These are phyloP conservation scores for Volvariella surrecta DNA, from an alignment of 1,284 basidiomycete species.

Conservation along the genomic window DNA sequence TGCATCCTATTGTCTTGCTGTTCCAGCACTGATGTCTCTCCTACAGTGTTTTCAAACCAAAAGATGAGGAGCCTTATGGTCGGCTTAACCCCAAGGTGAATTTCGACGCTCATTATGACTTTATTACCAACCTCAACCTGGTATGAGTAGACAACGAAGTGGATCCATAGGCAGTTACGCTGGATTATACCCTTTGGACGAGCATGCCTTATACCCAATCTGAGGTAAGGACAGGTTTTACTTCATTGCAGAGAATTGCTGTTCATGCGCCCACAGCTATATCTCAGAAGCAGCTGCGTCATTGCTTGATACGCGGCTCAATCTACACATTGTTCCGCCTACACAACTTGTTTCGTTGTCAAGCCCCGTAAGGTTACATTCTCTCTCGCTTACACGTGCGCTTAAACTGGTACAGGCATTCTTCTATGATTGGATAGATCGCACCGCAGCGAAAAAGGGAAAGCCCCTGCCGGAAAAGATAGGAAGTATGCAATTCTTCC, in stretches of 20 bases:
- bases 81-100: conserved; percentile 72
- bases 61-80: conserved; percentile 85
- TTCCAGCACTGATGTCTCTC: not conserved
- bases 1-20: not conserved
- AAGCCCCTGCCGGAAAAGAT: conserved; percentile 79
- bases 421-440: conserved; percentile 85
- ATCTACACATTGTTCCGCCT: conserved; percentile 75
- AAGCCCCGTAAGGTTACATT: conserved; percentile 47
- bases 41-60: conserved; percentile 81
- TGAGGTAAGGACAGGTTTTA: conserved; percentile 46
- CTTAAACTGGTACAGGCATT: conserved; percentile 48
- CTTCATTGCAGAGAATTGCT: too few relatives aligned
- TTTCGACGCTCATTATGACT: not conserved
- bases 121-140: not conserved
- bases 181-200: conserved; percentile 84
- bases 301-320: conserved; percentile 69
- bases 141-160: conserved; percentile 68
- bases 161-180: conserved; percentile 79
- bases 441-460: conserved; percentile 70
- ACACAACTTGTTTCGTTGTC: conserved; percentile 81
- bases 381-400: not conserved
- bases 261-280: conserved; percentile 21
- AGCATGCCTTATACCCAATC: conserved; percentile 77
- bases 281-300: conserved; percentile 72
- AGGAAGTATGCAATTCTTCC: conserved; percentile 85